A percentile compares a stretch with the other conserved stretches of the same genome.
phyloP scores from a whole-genome alignment of 2,329 filamentous ascomycete species.

The Xylariales sp. region DNA sequence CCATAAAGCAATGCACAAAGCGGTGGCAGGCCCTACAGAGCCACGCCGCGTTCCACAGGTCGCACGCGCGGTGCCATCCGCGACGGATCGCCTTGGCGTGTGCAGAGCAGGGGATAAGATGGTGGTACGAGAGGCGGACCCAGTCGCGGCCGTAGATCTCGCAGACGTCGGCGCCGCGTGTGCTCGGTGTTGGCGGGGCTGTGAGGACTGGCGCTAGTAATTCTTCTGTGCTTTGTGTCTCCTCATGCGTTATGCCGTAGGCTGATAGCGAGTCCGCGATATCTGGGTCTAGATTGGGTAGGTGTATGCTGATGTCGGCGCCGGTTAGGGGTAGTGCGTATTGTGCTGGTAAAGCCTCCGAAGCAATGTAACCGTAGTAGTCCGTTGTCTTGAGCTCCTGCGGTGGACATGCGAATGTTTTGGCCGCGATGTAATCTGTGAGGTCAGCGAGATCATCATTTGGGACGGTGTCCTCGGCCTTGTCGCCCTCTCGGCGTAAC shows the following conservation, averaged over 20 bases:
- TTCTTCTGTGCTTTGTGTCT: slow-evolving; percentile 57
- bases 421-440: slow-evolving; percentile 78
- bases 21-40: slow-evolving; percentile 85
- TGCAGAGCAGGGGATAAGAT: slow-evolving; percentile 82
- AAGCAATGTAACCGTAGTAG: slow-evolving; percentile 66
- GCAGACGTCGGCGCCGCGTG: slow-evolving; percentile 68
- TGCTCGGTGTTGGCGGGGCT: slow-evolving; percentile 71
- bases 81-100: slow-evolving; percentile 81
- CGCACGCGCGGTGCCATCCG: slow-evolving; percentile 81
- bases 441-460: slow-evolving; percentile 82
- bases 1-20: slow-evolving; percentile 80
- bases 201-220: slow-evolving; percentile 74
- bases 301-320: slow-evolving; percentile 61
- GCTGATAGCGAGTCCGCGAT: slow-evolving; percentile 74
- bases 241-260: slow-evolving; percentile 70
- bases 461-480: slow-evolving; percentile 42
- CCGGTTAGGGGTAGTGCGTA: slow-evolving; percentile 69
- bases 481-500: slow-evolving; percentile 30
- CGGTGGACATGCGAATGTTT: slow-evolving; percentile 76
- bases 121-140: slow-evolving; percentile 84
- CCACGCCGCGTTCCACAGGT: slow-evolving; percentile 85
- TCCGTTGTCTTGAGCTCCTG: slow-evolving; percentile 69
- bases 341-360: slow-evolving; percentile 60
- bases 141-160: slow-evolving; percentile 82
- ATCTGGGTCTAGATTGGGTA: slow-evolving; percentile 66